Base-by-base conservation (phyloP, 2,329 filamentous ascomycete genomes). In the Leptographium galeiforme region DNA sequence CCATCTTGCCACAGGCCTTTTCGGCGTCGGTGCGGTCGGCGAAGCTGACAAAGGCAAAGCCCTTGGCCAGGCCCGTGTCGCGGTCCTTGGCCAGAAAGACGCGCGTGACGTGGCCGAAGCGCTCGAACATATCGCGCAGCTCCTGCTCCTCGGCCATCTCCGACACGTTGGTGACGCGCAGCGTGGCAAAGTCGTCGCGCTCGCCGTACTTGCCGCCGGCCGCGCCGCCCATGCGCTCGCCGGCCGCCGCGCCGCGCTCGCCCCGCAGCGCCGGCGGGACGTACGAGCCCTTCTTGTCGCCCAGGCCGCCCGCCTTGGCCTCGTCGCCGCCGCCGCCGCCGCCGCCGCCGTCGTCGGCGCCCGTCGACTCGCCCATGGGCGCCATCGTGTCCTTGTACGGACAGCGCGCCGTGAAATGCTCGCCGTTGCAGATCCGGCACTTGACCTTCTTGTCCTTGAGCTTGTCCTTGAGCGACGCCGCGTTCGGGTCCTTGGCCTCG, bases 331-430 rank as follows among this genome's bases (percentile, higher is more conserved):
- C 74, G n/a, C 47, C 34, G 48, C n/a, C 18, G 4, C 41, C 44
- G 36, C 48, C 70, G 51, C 70, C 70, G 53, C 75, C 77, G 58
- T 84, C 81, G 57, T 70, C 76, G 57, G 82, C 72, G 58, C 81
- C 80, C 56, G 71, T 68, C 53, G 71, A 74, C 68, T 82, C 81
- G 60, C 83, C 82, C 57, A 90, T 81, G 40, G 87, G 93, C 39
- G 91, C 89, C 89, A 98, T 96, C 63, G 91, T 98, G 69, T 97
- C 93, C 78, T 97, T 98, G 84, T 95, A 98, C 39, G 93, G 93
- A 82, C 93, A 98, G 70, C 93, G 85, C 61, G 91, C 91, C 44
- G 93, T 98, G 78, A 97, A 98, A 82, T 98, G 93, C 77, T 98
- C 93, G 67, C 91, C 93, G 68, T 84, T 87, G 76, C 93, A 98